phyloP scores from a whole-genome alignment of 495 filamentous ascomycete genomes.

The Podospora fimiseda region DNA sequence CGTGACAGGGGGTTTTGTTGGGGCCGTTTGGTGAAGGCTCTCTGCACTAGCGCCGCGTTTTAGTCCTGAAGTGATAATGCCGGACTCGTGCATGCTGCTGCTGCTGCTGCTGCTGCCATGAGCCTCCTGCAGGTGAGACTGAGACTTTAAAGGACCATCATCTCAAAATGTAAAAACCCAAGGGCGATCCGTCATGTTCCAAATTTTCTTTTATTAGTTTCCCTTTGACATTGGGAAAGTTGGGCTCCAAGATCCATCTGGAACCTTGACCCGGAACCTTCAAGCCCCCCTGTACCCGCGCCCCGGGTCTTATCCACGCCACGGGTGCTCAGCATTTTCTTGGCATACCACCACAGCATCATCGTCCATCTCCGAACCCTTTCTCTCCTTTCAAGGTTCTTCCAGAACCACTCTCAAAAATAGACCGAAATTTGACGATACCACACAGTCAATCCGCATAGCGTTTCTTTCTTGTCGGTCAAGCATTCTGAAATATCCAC shows the following conservation, averaged over 20 bases:
- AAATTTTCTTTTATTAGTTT: not conserved
- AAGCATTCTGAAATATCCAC: too few relatives aligned
- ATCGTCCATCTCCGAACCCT: not conserved
- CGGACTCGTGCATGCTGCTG: conserved; percentile 3
- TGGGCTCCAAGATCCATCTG: too few relatives aligned
- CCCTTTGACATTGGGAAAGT: too few relatives aligned
- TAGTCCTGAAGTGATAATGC: conserved; percentile 10
- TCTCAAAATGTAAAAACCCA: conserved; percentile 5
- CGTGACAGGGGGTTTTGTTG: conserved; percentile 14
- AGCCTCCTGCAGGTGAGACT: too few relatives aligned
- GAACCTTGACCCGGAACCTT: conserved; percentile 8
- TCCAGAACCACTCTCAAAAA: not conserved
- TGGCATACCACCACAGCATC: conserved; percentile 7
- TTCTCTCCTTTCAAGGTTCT: not conserved
- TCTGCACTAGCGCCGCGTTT: conserved; percentile 12
- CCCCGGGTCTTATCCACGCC: not conserved
- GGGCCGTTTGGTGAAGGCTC: conserved; percentile 9
- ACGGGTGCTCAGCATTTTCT: conserved; percentile 11
- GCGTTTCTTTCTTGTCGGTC: too few relatives aligned
- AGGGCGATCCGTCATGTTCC: conserved; percentile 9
- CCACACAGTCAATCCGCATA: not conserved
- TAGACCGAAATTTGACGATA: not conserved
- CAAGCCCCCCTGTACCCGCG: conserved; percentile 3
- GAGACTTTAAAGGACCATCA: conserved; percentile 6
- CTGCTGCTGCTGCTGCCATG: not conserved